These are phyloP conservation scores for Chalciporus pseudorubinellus DNA, from an alignment of 768 basidiomycete species.

Conservation along the genomic window DNA sequence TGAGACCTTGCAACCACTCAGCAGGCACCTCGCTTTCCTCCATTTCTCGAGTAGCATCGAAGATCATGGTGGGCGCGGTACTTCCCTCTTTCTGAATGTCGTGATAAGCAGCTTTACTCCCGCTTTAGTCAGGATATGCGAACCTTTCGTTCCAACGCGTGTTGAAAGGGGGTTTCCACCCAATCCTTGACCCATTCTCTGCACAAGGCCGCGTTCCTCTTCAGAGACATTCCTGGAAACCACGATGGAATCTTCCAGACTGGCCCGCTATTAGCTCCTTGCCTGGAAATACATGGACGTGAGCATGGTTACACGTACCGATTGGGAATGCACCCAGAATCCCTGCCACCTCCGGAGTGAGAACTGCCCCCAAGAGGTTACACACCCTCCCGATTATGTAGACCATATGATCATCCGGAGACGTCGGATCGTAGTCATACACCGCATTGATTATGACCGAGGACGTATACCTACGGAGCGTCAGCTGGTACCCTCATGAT, in stretches of 20 bases:
- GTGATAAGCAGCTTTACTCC: not conserved
- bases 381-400: conserved; percentile 8
- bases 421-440: conserved; percentile 20
- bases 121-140: not conserved
- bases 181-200: conserved; percentile 9
- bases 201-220: conserved; percentile 5
- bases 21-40: not conserved
- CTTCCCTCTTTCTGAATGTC: conserved; percentile 9
- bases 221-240: conserved; percentile 18
- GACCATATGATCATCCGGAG: conserved; percentile 10
- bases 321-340: conserved; percentile 15
- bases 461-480: conserved; percentile 9
- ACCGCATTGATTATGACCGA: conserved; percentile 26
- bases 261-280: not conserved
- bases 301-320: conserved; percentile 1
- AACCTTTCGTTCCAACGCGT: conserved; percentile 29
- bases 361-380: not conserved
- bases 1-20: conserved; percentile 5
- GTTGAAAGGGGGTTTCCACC: conserved; percentile 27
- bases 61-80: conserved; percentile 14
- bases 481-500: not conserved
- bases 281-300: not conserved
- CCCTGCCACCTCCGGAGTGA: conserved; percentile 10
- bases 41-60: conserved; percentile 11
- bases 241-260: conserved; percentile 20